Percentiles rank a stretch among this genome's conserved stretches.
Evolutionary conservation across 306 rosid species (phyloP).

Genomic region (Corylus heterophylla): DNA sequence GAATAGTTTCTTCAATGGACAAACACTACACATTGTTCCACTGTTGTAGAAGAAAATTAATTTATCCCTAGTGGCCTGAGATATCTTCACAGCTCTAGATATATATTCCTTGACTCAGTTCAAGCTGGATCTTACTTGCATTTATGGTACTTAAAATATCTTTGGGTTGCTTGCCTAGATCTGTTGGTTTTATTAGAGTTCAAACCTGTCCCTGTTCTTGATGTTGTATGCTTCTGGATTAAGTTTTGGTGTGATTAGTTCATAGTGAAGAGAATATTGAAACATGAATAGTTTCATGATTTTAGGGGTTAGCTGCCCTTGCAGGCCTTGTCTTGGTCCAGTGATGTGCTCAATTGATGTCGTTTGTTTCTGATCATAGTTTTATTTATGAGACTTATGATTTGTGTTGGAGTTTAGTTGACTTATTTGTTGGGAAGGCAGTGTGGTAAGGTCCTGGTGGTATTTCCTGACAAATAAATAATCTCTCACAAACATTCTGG

Average conservation of each 20-base stretch:
- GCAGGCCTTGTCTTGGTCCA: neutral
- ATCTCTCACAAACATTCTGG: neutral
- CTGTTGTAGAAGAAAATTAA: neutral
- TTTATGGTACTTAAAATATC: neutral
- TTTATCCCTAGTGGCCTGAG: neutral
- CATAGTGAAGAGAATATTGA: neutral
- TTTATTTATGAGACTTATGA: neutral
- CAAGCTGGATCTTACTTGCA: neutral
- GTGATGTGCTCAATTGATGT: neutral
- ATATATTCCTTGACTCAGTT: neutral
- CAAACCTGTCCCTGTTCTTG: neutral
- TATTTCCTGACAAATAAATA: neutral
- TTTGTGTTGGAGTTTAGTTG: neutral
- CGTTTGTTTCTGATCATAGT: neutral
- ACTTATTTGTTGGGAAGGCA: neutral
- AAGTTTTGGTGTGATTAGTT: neutral
- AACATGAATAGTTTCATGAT: neutral
- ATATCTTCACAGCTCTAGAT: neutral
- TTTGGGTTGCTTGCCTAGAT: neutral
- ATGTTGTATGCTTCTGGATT: neutral
- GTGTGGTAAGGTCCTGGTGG: constrained; percentile 2
- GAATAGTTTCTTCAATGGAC: neutral
- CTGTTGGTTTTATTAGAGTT: neutral
- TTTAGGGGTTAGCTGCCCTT: neutral
- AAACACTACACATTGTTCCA: neutral